phyloP scores from a whole-genome alignment of 768 basidiomycete species.

The Suillus discolor region DNA sequence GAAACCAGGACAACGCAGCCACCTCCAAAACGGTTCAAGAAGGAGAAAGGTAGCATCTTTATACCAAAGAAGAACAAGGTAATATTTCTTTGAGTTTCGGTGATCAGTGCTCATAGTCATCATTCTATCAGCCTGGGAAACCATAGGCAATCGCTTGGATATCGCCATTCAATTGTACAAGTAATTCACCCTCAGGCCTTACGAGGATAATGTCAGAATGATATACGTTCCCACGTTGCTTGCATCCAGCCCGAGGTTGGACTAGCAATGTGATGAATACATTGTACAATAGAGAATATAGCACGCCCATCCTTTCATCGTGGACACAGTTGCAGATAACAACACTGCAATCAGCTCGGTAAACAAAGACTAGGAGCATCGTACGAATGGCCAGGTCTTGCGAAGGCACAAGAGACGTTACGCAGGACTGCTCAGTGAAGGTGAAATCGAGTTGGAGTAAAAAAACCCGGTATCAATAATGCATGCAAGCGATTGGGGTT shows the following conservation, averaged over 20 bases:
- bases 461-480: not conserved
- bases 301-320: not conserved
- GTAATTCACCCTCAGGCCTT: not conserved
- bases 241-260: not conserved
- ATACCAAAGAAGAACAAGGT: conserved; percentile 59
- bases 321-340: not conserved
- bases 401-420: not conserved
- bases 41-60: conserved; percentile 48
- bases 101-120: not conserved
- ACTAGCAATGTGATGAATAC: not conserved
- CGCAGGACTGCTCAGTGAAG: not conserved
- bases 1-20: conserved; percentile 30
- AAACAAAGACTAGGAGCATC: not conserved
- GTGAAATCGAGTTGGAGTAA: not conserved
- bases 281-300: not conserved
- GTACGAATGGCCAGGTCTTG: not conserved
- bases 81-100: not conserved
- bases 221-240: not conserved
- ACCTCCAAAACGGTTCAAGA: conserved; percentile 33
- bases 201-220: not conserved
- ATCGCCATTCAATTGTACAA: conserved; percentile 2
- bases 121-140: not conserved
- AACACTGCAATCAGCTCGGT: not conserved
- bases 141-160: not conserved
- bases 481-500: too few species aligned